Evolutionary conservation across 306 rosid species (phyloP).

Genomic region (Argentina anserina): DNA sequence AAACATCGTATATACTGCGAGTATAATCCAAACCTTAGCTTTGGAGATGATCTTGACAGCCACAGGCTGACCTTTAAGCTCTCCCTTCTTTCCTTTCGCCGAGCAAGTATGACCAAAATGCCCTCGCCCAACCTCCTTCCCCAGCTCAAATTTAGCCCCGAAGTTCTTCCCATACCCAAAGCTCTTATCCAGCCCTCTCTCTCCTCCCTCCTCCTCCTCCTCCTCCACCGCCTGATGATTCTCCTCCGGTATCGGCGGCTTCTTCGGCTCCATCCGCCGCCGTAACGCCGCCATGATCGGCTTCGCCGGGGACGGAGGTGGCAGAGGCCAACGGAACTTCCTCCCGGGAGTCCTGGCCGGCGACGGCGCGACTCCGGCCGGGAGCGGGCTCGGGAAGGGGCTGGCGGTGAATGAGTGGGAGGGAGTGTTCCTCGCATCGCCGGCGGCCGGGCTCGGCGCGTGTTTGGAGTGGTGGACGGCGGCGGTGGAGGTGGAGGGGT

Average conservation of each 20-base stretch:
- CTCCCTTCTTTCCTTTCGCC: constrained; percentile 87
- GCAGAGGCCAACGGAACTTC: constrained; percentile 89
- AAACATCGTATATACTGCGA: no score
- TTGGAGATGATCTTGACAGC: constrained; percentile 96
- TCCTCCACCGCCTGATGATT: constrained; percentile 10
- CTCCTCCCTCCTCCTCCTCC: constrained; percentile 48
- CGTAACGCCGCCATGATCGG: constrained; percentile 80
- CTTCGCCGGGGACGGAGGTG: constrained; percentile 97
- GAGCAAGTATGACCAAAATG: constrained; percentile 96
- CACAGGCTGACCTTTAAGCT: constrained; percentile 76
- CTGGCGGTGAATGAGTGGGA: constrained; percentile 58
- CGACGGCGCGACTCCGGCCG: constrained; percentile 79
- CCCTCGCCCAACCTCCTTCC: constrained; percentile 92
- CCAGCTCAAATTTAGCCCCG: constrained; percentile 78
- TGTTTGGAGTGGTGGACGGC: constrained; percentile 23
- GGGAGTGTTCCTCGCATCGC: constrained; percentile 51
- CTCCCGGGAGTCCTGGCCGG: constrained; percentile 68
- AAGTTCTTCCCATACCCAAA: constrained; percentile 82
- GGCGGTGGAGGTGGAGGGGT: background rate
- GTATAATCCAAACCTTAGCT: constrained; percentile 88
- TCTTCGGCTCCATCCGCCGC: constrained; percentile 54
- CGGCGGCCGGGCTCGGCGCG: constrained; percentile 20
- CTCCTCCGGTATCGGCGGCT: constrained; percentile 93
- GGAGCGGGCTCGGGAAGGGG: constrained; percentile 71
- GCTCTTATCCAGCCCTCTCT: constrained; percentile 73